Evolutionary conservation across 2,329 filamentous ascomycete species (phyloP), one percentile per base, ranked within the genome.

Genomic region (Xylaria sp.): DNA sequence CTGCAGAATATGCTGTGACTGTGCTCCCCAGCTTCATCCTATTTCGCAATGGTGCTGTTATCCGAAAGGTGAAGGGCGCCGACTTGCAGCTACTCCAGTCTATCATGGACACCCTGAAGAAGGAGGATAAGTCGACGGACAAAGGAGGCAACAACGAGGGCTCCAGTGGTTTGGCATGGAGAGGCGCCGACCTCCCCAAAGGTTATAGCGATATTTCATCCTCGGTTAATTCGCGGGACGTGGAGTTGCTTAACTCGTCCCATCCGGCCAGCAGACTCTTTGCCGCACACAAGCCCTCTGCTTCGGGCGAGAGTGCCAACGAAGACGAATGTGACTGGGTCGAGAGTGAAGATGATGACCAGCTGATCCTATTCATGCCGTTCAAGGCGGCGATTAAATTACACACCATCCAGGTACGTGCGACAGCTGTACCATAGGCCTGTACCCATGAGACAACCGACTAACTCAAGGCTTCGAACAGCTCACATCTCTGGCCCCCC

Each of bases 301-400:
- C 78, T n/a, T 83, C 84, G 69, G 92, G 96, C 74, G 97, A 90
- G 86, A 86, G 96, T 18, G 90, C 96, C 79, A 96, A 89, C 74
- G 91, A 96, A 70, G 92, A 96, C 8, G 76, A 78, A 39, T 85
- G 84, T 71, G 93, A 99, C 75, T 97, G 90, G 88, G 87, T 97
- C 19, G 91, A 97, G 79, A 97, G 91, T 74, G 93, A 97, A 71
- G 95, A 93, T 42, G 94, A 99, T 72, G 92, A 97, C 77, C 94
- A 99, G 79, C 79, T 99, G 63, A 90, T 97, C 83, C 82, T 99
- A 52, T 97, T 88, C 75, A 81, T 95, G 59, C 93, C 94, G 0
- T 96, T 99, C 77, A 88, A 92, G 74, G 85, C 88, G 37, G 90
- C 86, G 52, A 74, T 96, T 65, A 99, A 97, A 79, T 82, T 97